Evolutionary conservation across 1,139 yeast species (phyloP).

Genomic region (Debaryomycetaceae sp.): DNA sequence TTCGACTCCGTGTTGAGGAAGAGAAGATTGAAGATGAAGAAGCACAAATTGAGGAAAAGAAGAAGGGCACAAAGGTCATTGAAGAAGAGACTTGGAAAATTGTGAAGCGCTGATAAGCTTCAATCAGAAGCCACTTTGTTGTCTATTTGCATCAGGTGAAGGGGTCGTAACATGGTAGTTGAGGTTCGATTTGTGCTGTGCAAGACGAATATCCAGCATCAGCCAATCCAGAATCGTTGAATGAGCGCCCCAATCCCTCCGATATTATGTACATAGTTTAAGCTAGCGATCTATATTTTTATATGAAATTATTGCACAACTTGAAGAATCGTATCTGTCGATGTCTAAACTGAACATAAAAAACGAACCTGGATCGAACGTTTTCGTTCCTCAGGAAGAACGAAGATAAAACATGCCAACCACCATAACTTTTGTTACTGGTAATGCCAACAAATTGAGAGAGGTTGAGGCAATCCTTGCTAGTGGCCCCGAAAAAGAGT

Average conservation of each 20-base stretch:
- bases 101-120: slow-evolving; percentile 5
- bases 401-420: background rate
- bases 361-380: too few relatives aligned
- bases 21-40: slow-evolving; percentile 69
- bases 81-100: slow-evolving; percentile 54
- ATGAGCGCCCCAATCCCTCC: background rate
- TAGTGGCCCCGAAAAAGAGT: slow-evolving; percentile 19
- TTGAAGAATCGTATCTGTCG: too few relatives aligned
- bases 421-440: slow-evolving; percentile 69
- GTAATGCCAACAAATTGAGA: slow-evolving; percentile 81
- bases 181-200: background rate
- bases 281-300: background rate
- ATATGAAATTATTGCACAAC: too few relatives aligned
- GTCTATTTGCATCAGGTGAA: background rate
- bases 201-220: background rate
- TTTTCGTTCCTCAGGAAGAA: too few relatives aligned
- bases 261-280: background rate
- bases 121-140: background rate
- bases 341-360: too few relatives aligned
- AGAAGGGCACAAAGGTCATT: slow-evolving; percentile 61
- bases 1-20: slow-evolving; percentile 65
- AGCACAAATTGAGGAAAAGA: slow-evolving; percentile 70
- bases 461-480: slow-evolving; percentile 78
- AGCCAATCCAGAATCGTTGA: background rate
- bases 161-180: background rate